Base-by-base conservation (phyloP, 176 grass and related monocot genomes). In the Urochloa ruziziensis region DNA sequence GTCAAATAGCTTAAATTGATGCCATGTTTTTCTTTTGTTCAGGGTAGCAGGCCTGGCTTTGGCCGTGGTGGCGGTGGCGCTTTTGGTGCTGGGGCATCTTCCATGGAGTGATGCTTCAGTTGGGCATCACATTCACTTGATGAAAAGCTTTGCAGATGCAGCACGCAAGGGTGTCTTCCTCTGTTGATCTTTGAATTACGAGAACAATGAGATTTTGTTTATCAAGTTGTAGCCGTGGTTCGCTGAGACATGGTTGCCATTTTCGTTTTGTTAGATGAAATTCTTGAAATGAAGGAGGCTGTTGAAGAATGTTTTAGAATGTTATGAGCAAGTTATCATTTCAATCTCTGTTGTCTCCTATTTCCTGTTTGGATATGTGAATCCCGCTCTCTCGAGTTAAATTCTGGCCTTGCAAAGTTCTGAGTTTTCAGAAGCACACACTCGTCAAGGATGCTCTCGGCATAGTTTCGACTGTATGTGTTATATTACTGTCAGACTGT, bases 21-120 rank as follows among this genome's bases (percentile, higher is more conserved):
- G 19, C 18, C 5, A 32, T 68, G 4, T 51, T 39, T 17, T 84
- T 71, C 19, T n/a, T 27, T 37, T 73, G 2, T 81, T 19, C 77
- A 97, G 92, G 79, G 95, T 36, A 83, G 90, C 53, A 94, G 95
- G 11, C 95, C 95, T 48, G 91, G 85, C 18, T 97, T 97, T 81
- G 95, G 95, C 58, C 95, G 95, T 79, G 94, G 94, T 7, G 83
- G 92, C 0, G 89, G 88, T 0, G 89, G 90, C 0, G 74, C 87
- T 23, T 90, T 88, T 3, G 88, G 90, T 33, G 69, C 87, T 25
- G 88, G 88, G 6, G 78, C 75, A 64, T 82, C 86, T 36, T 73
- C 92, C 6, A 88, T 89, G 94, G 94, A 97, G 88, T 97, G 82
- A 86, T 34, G 3, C 33, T 66, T 67, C 29, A 28, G 23, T 36